Conservation (phyloP, 352 stramenopile species). For the Globisporangium megalacanthum region DNA sequence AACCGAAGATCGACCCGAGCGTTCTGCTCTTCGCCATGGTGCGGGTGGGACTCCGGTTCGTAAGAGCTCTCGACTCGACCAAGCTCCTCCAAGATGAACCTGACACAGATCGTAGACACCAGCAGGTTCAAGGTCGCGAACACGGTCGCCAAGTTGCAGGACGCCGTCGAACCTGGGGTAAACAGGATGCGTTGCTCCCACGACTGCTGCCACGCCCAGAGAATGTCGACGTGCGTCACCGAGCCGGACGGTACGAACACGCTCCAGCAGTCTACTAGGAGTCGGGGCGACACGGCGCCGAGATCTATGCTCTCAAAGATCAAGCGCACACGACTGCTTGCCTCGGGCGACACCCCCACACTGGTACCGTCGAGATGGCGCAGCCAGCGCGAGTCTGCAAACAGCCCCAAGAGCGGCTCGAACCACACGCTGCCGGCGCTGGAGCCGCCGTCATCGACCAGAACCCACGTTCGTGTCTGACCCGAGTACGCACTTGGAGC, state of each 20-base stretch:
- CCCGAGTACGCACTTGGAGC: neutral
- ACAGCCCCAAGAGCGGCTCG: conserved; percentile 20
- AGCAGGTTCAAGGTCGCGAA: conserved; percentile 25
- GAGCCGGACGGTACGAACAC: neutral
- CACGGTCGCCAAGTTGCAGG: conserved; percentile 15
- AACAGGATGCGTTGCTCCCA: conserved; percentile 7
- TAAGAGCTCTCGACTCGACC: neutral
- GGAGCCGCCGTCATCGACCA: conserved; percentile 24
- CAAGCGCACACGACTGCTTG: conserved; percentile 7
- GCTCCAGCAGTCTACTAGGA: conserved; percentile 13
- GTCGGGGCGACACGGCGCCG: conserved; percentile 3
- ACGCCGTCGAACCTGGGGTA: neutral
- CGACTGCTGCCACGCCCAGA: neutral
- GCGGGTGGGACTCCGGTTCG: neutral
- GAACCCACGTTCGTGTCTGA: conserved; percentile 18
- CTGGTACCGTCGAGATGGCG: conserved; percentile 3
- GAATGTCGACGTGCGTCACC: conserved; percentile 7
- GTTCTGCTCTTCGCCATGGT: neutral
- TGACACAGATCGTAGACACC: conserved; percentile 22
- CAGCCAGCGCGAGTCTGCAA: neutral
- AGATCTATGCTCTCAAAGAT: conserved; percentile 14
- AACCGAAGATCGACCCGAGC: conserved; percentile 12
- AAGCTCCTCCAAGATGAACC: conserved; percentile 22
- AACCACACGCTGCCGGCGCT: conserved; percentile 15
- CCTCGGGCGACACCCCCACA: neutral